Evolutionary conservation across 768 basidiomycete genomes (phyloP), one percentile per base, ranked within the genome.

Genomic region (Rubroboletus satanas): DNA sequence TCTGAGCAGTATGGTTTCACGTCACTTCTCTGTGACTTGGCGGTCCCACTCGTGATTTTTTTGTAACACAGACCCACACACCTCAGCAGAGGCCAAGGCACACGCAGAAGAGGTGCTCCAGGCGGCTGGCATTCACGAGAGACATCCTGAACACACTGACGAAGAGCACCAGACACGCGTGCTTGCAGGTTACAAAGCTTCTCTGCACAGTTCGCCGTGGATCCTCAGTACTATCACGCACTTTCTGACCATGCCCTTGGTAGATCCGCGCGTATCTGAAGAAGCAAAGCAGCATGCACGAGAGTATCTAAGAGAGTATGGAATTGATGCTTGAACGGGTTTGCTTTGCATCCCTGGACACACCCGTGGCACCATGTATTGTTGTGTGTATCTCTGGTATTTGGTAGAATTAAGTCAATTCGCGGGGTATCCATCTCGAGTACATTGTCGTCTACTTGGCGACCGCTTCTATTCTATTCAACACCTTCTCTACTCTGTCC

Each of bases 121-220:
- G 42, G 79, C 76, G 5, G 73, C 75, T 4, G 81, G 75, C 0
- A 73, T 77, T 44, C 54, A 60, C 2, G 72, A 73, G 35, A 65
- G 65, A 37, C 55, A 65, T 0, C 67, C 69, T 0, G 70, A 62
- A 0, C 66, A 68, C 17, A 57, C 51, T 4, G 67, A 75, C 11
- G 73, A 74, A 29, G 72, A 77, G 58, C 79, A 82, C 49, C 56
- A 70, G 46, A 74, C 62, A 2, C 79, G 76, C 35, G 80, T 83
- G 39, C 62, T 80, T 5, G 82, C 74, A 0, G 82, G 82, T 10
- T 82, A 82, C 65, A 83, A 84, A 57, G 81, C 83, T 29, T 75
- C 82, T 1, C 61, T 83, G 2, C 59, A 67, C 47, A 83, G 82
- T 82, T 56, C 44, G 77, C 59, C 18, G 41, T 10, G 8, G 7